phyloP scores from a whole-genome alignment of 129 eudicot species.

The Cynara cardunculus region DNA sequence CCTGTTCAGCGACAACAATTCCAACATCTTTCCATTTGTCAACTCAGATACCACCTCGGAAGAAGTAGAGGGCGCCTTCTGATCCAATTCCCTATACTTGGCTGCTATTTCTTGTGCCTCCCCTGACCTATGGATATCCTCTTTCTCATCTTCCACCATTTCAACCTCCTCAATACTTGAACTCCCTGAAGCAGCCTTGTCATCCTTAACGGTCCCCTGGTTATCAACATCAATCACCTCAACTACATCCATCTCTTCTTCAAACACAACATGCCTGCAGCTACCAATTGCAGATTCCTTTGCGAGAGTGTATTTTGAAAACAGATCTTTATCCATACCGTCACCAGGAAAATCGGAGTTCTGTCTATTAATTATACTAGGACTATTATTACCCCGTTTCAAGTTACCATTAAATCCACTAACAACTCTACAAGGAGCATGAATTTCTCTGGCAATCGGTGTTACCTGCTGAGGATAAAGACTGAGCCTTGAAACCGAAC shows the following conservation, averaged over 20 bases:
- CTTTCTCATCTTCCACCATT: conserved; percentile 29
- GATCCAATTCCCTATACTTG: conserved; percentile 24
- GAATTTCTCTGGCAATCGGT: conserved; percentile 39
- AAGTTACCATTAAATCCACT: conserved; percentile 17
- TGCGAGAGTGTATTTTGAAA: not conserved
- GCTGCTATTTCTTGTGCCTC: conserved; percentile 26
- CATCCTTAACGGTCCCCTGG: conserved; percentile 10
- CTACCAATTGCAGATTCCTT: conserved; percentile 12
- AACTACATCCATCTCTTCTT: conserved; percentile 25
- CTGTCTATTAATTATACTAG: not conserved
- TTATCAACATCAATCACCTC: conserved; percentile 46
- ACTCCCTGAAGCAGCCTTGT: conserved; percentile 23
- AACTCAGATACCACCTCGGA: conserved; percentile 25
- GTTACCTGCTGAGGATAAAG: conserved; percentile 33
- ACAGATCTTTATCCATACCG: conserved; percentile 22
- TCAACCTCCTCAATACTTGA: conserved; percentile 48
- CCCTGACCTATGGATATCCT: conserved; percentile 5
- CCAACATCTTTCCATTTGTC: conserved; percentile 30
- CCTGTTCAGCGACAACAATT: conserved; percentile 15
- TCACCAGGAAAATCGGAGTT: not conserved
- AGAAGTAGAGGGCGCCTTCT: conserved; percentile 15
- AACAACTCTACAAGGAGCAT: conserved; percentile 50
- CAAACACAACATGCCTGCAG: conserved; percentile 11
- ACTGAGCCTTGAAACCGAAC: conserved; percentile 20
- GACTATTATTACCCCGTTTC: not conserved